phyloP scores from a whole-genome alignment of 345 rosid genomes.

The Ailanthus altissimus region DNA sequence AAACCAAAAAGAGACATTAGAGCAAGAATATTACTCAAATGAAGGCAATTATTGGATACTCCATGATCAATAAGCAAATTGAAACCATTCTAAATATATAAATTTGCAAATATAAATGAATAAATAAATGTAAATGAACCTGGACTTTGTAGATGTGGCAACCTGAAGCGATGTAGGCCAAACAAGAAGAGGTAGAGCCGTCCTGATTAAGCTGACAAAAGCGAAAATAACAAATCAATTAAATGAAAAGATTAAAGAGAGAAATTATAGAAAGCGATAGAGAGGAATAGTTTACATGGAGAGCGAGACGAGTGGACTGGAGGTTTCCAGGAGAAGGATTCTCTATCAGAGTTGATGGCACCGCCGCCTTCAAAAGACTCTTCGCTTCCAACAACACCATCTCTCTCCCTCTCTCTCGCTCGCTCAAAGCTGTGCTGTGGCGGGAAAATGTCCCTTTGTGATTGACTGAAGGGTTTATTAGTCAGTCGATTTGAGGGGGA shows the following conservation, averaged over 20 bases:
- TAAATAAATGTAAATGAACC: slow-evolving; percentile 29
- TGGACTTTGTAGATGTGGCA: slow-evolving; percentile 51
- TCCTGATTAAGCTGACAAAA: slow-evolving; percentile 43
- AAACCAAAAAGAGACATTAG: too few relatives aligned
- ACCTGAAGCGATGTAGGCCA: slow-evolving; percentile 68
- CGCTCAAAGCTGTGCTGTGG: too few relatives aligned
- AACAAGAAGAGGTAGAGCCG: slow-evolving; percentile 47
- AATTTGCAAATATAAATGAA: neutral
- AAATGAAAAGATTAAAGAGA: neutral
- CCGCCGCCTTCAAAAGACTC: slow-evolving; percentile 49
- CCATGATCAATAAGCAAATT: too few relatives aligned
- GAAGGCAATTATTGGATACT: too few relatives aligned
- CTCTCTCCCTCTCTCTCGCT: neutral
- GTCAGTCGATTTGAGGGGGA: too few relatives aligned
- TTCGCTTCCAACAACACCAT: slow-evolving; percentile 46
- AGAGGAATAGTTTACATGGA: slow-evolving; percentile 39
- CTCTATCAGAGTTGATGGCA: slow-evolving; percentile 47
- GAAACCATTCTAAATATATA: too few relatives aligned
- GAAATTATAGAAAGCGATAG: neutral
- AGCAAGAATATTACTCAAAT: too few relatives aligned
- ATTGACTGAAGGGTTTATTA: neutral
- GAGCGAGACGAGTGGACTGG: slow-evolving; percentile 73
- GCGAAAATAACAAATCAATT: neutral
- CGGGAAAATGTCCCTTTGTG: slow-evolving; percentile 10
- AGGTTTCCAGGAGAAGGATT: slow-evolving; percentile 64